Percentiles rank a stretch among this genome's conserved stretches.
These are phyloP conservation scores for Epichloe hybrida DNA, from an alignment of 2,329 filamentous ascomycete genomes.

Conservation along the genomic window DNA sequence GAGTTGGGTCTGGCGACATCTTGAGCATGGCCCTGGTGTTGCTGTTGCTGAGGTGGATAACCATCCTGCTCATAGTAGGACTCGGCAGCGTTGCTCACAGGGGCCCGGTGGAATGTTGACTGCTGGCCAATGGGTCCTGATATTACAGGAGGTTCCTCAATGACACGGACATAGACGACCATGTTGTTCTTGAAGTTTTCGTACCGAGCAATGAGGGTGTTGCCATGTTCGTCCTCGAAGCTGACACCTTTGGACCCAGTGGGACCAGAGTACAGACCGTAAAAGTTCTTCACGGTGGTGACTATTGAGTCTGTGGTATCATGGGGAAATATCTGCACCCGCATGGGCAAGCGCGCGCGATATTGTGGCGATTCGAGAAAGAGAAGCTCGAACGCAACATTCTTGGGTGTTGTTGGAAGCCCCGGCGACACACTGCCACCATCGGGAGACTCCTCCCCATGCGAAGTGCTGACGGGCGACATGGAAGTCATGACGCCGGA, in stretches of 20 bases:
- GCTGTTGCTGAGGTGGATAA: constrained; percentile 29
- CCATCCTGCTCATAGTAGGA: constrained; percentile 39
- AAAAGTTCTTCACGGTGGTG: constrained; percentile 97
- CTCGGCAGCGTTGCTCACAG: constrained; percentile 28
- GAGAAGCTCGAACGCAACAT: constrained; percentile 66
- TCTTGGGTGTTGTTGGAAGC: constrained; percentile 45
- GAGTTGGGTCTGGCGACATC: constrained; percentile 56
- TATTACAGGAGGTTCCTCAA: constrained; percentile 41
- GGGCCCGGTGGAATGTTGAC: constrained; percentile 29
- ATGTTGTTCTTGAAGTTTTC: constrained; percentile 92
- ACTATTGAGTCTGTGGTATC: constrained; percentile 97
- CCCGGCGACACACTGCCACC: constrained; percentile 34
- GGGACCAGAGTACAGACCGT: constrained; percentile 74
- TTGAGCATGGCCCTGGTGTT: constrained; percentile 38
- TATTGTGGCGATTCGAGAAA: constrained; percentile 54
- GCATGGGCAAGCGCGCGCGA: constrained; percentile 66
- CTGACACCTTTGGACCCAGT: constrained; percentile 67
- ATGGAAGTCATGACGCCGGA: constrained; percentile 30
- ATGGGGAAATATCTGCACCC: constrained; percentile 84
- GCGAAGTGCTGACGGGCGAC: constrained; percentile 27
- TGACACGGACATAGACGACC: constrained; percentile 83
- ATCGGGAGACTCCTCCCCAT: constrained; percentile 22
- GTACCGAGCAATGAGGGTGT: constrained; percentile 86
- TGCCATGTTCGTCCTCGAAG: constrained; percentile 83
- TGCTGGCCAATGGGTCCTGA: constrained; percentile 37